Base-by-base conservation (phyloP, 2,329 filamentous ascomycete genomes). In the Phyllosticta citribraziliensis region DNA sequence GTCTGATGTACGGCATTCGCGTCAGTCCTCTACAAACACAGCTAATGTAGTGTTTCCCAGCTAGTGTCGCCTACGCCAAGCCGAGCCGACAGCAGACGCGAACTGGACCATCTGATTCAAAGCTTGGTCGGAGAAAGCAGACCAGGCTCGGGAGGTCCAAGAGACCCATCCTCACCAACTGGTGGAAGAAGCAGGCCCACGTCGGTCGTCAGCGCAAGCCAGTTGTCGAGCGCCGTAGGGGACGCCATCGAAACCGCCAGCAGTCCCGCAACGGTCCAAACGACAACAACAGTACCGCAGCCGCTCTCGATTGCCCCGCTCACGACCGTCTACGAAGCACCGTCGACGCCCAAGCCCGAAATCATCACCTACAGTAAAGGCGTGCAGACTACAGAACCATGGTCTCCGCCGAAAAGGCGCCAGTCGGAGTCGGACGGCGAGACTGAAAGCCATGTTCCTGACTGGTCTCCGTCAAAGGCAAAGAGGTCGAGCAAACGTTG, bases 311-410 rank as follows among this genome's bases (percentile, higher is more conserved):
- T 91, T 1, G 85, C 84, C 11, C 82, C 88, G 8, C 80, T 91
- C 58, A 85, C 86, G 19, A 91, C 89, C 35, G 83, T 94, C 63
- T 91, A 88, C 75, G 92, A 96, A 73, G 88, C 85, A 65, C 85
- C 88, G 1, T 88, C 89, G 1, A 87, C 86, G 20, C 85, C 88
- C 35, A 84, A 80, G 58, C 77, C 78, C 65, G 94, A 99, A 74
- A 81, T 96, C 63, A 91, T 96, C 70, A 96, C 91, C 58, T 99
- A 99, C 80, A 97, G 89, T 80, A 97, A 97, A 78, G 92, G 87
- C 61, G 91, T 97, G 22, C 95, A 99, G 75, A 97, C 94, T 17
- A 85, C 88, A 22, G 88, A 91, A 68, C 85, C 87, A 64, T 89
- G 89, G 84, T 79, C 80, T 19, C 75, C 76, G 6, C 78, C 80